Percentiles rank a stretch among this genome's conserved stretches.
These are phyloP conservation scores for Tremellales sp. DNA, from an alignment of 1,284 basidiomycete species.

Conservation along the genomic window DNA sequence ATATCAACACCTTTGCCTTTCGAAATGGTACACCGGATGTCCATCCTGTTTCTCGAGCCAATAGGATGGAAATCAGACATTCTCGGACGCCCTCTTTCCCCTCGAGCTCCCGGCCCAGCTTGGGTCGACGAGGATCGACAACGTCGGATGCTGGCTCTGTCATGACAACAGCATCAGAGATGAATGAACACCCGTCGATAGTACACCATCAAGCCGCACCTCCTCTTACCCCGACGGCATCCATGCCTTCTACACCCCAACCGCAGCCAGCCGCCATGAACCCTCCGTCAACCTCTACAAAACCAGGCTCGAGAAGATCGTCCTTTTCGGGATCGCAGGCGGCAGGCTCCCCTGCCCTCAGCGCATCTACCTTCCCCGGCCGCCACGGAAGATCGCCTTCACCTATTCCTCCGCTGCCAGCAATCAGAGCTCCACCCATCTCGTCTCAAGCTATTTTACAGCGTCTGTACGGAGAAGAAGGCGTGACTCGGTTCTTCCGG, in stretches of 20 bases:
- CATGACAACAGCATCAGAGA: conserved; percentile 57
- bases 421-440: conserved; percentile 59
- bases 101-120: conserved; percentile 52
- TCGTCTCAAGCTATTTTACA: conserved; percentile 52
- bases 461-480: conserved; percentile 88
- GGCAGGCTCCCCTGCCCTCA: conserved; percentile 42
- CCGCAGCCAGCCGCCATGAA: conserved; percentile 38
- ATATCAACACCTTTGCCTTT: conserved; percentile 74
- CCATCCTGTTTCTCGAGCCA: conserved; percentile 54
- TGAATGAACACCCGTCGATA: conserved; percentile 42
- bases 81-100: conserved; percentile 49
- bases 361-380: conserved; percentile 29
- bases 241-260: conserved; percentile 43
- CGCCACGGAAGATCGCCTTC: conserved; percentile 76
- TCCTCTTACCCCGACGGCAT: conserved; percentile 51
- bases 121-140: conserved; percentile 65
- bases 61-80: conserved; percentile 45
- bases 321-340: conserved; percentile 66
- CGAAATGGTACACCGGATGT: conserved; percentile 77
- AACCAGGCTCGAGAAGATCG: conserved; percentile 66
- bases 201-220: conserved; percentile 58
- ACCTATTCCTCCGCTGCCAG: conserved; percentile 83
- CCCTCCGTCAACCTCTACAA: conserved; percentile 45
- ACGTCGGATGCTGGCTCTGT: conserved; percentile 68
- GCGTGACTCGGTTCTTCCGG: conserved; percentile 92